Percentiles rank a stretch among this genome's conserved stretches.
These are phyloP conservation scores for Asterophora lycoperdoides DNA, from an alignment of 768 basidiomycete genomes.

Conservation along the genomic window DNA sequence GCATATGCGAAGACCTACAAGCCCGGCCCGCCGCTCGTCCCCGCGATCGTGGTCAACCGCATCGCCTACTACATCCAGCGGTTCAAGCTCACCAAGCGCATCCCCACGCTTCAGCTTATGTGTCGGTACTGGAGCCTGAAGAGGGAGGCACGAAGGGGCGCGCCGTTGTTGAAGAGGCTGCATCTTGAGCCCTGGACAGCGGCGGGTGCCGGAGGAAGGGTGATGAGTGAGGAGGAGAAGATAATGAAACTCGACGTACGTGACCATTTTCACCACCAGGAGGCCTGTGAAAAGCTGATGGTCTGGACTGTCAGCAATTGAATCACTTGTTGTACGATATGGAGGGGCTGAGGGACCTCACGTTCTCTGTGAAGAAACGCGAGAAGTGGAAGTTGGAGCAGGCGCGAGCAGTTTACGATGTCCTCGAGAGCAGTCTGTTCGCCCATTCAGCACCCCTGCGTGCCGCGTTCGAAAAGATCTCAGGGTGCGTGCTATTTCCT, in stretches of 20 bases:
- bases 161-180: constrained; percentile 86
- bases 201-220: constrained; percentile 54
- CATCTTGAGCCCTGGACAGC: constrained; percentile 99
- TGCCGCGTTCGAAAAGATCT: constrained; percentile 65
- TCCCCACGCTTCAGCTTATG: constrained; percentile 69
- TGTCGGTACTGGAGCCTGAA: constrained; percentile 98
- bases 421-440: constrained; percentile 63
- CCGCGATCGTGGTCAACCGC: constrained; percentile 75
- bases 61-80: constrained; percentile 71
- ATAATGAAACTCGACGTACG: constrained; percentile 75
- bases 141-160: constrained; percentile 87
- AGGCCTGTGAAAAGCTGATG: too few relatives aligned
- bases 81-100: constrained; percentile 68
- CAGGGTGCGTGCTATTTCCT: constrained; percentile 43
- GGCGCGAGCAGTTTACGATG: constrained; percentile 58
- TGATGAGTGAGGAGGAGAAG: constrained; percentile 81
- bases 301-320: constrained; percentile 36
- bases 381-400: constrained; percentile 78
- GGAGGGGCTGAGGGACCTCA: constrained; percentile 61
- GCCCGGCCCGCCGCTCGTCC: constrained; percentile 90
- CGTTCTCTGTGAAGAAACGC: constrained; percentile 67
- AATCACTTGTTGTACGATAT: constrained; percentile 71
- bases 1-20: constrained; percentile 92
- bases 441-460: constrained; percentile 60
- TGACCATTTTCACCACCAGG: not conserved